Base-by-base conservation (phyloP, 2,329 filamentous ascomycete genomes). In the Parasarocladium wereldwijsianum region DNA sequence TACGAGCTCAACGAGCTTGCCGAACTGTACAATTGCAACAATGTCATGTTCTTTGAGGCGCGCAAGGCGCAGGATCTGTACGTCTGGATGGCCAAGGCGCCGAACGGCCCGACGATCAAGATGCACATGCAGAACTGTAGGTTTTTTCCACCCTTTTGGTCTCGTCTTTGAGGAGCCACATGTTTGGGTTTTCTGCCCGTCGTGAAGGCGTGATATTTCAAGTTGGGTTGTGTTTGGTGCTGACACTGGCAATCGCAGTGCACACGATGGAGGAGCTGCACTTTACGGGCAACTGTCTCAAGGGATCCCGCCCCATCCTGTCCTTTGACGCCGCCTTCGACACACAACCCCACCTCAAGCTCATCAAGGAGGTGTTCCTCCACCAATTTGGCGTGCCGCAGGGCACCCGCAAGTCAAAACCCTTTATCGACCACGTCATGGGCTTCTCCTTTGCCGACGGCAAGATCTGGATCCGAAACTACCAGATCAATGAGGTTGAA, bases 221-320 rank as follows among this genome's bases (percentile, higher is more conserved):
- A 17, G 12, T 8, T 4, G 4, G 8, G n/a, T 12, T 14, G n/a
- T 5, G 6, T 11, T 22, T 5, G 15, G 24, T 5, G 15, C 18
- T 16, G 15, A 26, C 14, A 28, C 48, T 52, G 41, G 55, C 33
- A 24, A 17, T 17, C 10, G 5, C 41, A 81, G 68, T 94, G 47
- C 86, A 94, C 58, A 94, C 87, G 8, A 93, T 92, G 83, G 84
- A 87, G 47, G 90, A 98, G 54, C 65, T 98, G 20, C 83, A 93
- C 48, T 96, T 98, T 53, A 86, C 85, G 11, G 90, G 90, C 32
- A 98, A 98, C 62, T 94, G 86, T 51, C 62, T 96, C 37, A 94
- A 93, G 58, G 90, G 90, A 35, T 90, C 83, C 17, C 67, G 90
- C 20, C 87, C 90, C 2, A 64, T 98, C 22, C 73, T 98, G 33